A percentile compares a stretch with the other conserved stretches of the same genome.
Evolutionary conservation across 129 eudicot species (phyloP).

Genomic region (Chrysanthemum makinoi): DNA sequence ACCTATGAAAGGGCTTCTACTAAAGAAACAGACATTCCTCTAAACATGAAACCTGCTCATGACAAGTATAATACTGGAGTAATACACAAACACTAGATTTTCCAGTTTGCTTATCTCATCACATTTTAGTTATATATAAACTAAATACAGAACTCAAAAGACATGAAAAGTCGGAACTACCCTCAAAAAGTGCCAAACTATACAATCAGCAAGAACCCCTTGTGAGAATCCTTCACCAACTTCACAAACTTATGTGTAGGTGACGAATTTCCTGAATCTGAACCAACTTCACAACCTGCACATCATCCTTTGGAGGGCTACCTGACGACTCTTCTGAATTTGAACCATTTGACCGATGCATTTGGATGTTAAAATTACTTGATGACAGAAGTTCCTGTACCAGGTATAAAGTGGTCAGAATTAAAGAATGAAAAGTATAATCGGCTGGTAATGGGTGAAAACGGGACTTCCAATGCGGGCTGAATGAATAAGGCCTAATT

Average conservation of each 20-base stretch:
- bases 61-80: constrained; percentile 18
- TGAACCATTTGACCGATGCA: constrained; percentile 45
- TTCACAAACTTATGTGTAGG: constrained; percentile 28
- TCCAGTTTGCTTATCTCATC: constrained; percentile 16
- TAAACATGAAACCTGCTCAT: constrained; percentile 31
- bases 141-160: constrained; percentile 21
- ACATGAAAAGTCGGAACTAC: constrained; percentile 32
- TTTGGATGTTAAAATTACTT: constrained; percentile 50
- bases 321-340: constrained; percentile 40
- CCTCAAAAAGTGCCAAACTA: constrained; percentile 27
- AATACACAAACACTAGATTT: constrained; percentile 1
- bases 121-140: constrained; percentile 22
- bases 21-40: constrained; percentile 30
- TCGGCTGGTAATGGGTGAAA: too few relatives aligned
- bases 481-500: too few relatives aligned
- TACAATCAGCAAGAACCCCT: constrained; percentile 26
- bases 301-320: constrained; percentile 37
- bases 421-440: too few relatives aligned
- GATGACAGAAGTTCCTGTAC: constrained; percentile 51
- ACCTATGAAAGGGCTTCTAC: constrained; percentile 20
- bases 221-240: constrained; percentile 15
- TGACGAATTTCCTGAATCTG: constrained; percentile 21
- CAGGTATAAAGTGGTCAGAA: neutral
- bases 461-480: too few relatives aligned
- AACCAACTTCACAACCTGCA: too few relatives aligned